Percentiles rank a stretch among this genome's conserved stretches.
These are phyloP conservation scores for Starmerella bombi DNA, from an alignment of 805 yeast genomes.

Conservation along the genomic window DNA sequence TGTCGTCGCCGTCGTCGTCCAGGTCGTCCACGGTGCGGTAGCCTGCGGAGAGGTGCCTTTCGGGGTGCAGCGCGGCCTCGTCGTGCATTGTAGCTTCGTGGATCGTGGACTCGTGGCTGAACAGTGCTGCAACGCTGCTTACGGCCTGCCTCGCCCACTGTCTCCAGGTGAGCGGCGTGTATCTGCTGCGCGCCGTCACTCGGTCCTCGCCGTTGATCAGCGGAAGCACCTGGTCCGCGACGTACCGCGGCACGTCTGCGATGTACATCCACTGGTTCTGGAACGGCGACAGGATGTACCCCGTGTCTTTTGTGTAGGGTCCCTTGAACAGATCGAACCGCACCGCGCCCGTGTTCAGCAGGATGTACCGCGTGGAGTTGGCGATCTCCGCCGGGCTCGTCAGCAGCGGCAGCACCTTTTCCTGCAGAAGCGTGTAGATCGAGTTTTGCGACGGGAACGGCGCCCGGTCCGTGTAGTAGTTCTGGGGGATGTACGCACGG, in stretches of 20 bases:
- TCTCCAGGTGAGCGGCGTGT: too few relatives aligned
- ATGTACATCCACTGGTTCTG: conserved; percentile 63
- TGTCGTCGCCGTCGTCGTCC: conserved; percentile 78
- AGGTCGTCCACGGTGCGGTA: conserved; percentile 72
- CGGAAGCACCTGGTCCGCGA: conserved; percentile 44
- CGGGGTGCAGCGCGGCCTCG: too few relatives aligned
- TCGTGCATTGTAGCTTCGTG: background rate
- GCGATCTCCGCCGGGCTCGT: conserved; percentile 19
- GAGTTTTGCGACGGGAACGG: conserved; percentile 46
- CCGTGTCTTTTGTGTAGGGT: conserved; percentile 62
- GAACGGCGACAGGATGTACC: conserved; percentile 74
- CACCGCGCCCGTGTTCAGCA: conserved; percentile 74
- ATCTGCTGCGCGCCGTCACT: conserved; percentile 11
- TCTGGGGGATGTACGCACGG: conserved; percentile 52
- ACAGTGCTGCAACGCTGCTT: background rate
- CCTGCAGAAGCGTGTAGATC: conserved; percentile 46
- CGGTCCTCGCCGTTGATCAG: conserved; percentile 36
- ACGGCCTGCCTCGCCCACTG: background rate
- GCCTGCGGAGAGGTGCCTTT: conserved; percentile 34
- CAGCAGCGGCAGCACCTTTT: conserved; percentile 39
- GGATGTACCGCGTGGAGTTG: conserved; percentile 35
- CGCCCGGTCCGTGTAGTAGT: conserved; percentile 53
- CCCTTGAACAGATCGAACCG: conserved; percentile 81
- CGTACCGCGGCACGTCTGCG: conserved; percentile 39
- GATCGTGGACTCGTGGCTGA: background rate